Evolutionary conservation across 2,329 filamentous ascomycete genomes (phyloP).

Genomic region (Arthrinium phaeospermum): DNA sequence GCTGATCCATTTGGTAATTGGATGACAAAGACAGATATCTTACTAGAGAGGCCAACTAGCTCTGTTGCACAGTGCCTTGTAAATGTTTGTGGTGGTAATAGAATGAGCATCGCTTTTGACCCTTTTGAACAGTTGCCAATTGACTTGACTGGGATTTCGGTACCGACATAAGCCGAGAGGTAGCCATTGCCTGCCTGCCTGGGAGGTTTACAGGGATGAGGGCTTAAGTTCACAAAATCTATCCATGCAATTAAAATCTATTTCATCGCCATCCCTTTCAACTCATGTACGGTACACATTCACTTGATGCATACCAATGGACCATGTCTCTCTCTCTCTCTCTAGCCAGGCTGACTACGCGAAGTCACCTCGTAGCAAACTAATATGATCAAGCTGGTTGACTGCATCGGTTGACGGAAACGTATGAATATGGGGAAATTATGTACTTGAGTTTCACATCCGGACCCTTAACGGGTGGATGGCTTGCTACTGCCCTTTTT

Average conservation of each 20-base stretch:
- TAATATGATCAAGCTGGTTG: background rate
- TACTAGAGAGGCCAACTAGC: background rate
- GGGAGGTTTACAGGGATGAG: background rate
- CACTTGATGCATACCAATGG: too few species aligned
- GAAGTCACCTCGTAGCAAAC: too few species aligned
- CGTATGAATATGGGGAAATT: background rate
- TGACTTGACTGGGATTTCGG: too few species aligned
- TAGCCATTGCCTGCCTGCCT: background rate
- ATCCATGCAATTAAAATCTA: background rate
- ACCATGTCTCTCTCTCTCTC: too few species aligned
- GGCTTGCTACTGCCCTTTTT: conserved; percentile 30
- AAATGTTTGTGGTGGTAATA: background rate
- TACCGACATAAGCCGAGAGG: background rate
- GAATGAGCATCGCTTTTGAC: background rate
- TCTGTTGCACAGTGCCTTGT: background rate
- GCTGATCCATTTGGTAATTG: background rate
- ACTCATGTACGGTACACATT: too few species aligned
- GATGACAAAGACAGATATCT: background rate
- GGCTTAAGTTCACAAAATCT: background rate
- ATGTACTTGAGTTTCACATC: background rate
- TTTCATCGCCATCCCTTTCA: background rate
- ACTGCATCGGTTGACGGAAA: background rate
- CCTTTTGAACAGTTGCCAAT: background rate
- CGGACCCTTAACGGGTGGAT: background rate
- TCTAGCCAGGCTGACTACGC: background rate